Evolutionary conservation across 1,139 yeast species (phyloP), one percentile per base, ranked within the genome.

Genomic region (Candida smagusa): DNA sequence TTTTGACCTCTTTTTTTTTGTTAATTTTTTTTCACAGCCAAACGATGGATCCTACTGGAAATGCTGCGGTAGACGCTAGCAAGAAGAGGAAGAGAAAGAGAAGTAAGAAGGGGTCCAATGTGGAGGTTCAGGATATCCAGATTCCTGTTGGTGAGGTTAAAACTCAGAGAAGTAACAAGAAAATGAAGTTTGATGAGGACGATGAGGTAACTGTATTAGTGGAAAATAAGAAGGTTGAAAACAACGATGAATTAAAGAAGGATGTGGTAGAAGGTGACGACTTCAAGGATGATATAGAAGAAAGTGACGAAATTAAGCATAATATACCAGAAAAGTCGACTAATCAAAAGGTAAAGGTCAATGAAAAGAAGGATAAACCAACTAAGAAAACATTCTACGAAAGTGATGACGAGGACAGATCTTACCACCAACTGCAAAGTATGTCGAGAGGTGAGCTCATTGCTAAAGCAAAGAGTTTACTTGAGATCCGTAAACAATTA

Each of bases 401-500:
- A 24, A 38, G 39, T 23, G 67, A 60, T 21, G 68, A 63, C 11
- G 66, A 55, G 19, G 63, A 51, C n/a, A 43, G 40, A 16, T 35
- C 47, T 38, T 40, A 38, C 42, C 35, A 47, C 41, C 8, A 37
- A 6, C 31, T 23, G 2, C 33, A 42, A 22, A 28, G 34, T 8
- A 36, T 33, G 3, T 43, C 53, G 16, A 35, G 44, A 9, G 34
- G 39, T 3, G 56, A 59, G 24, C 50, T 79, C 25, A 53, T 59
- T 28, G 50, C 58, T n/a, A 68, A 63, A 39, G 79, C 90, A 0
- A 47, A 48, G 13, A 61, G 62, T 9, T 66, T 87, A 11, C 59
- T 78, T 5, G 62, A 67, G 33, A 59, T 72, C 2, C 68, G 96
- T 42, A 60, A 76, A 44, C 68, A 74, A 1, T 67, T 90, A 27